These are phyloP conservation scores for Penicillium sp. DNA, from an alignment of 2,329 filamentous ascomycete species.

Conservation along the genomic window DNA sequence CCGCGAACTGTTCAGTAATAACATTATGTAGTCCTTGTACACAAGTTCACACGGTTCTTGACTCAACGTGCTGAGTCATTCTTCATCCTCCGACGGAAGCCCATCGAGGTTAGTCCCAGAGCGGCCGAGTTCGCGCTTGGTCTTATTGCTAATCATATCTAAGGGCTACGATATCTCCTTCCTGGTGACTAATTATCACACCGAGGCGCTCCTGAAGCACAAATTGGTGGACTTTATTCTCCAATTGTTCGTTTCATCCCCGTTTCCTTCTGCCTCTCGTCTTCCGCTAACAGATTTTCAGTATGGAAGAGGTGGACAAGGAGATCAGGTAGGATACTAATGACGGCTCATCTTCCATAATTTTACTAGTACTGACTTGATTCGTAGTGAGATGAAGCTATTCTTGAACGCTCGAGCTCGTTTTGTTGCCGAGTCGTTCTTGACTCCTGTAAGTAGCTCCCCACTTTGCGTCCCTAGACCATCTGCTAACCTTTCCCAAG, in stretches of 20 bases:
- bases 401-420: constrained; percentile 95
- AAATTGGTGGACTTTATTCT: constrained; percentile 99
- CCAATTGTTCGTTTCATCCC: constrained; percentile 58
- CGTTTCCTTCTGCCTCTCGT: not conserved
- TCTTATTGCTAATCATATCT: not conserved
- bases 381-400: constrained; percentile 91
- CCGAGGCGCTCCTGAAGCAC: constrained; percentile 97
- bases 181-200: constrained; percentile 97
- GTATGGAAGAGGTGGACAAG: constrained; percentile 98
- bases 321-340: constrained; percentile 60
- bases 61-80: constrained; percentile 95
- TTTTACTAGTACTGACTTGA: not conserved
- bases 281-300: not conserved
- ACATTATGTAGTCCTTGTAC: constrained; percentile 64
- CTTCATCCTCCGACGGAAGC: constrained; percentile 92
- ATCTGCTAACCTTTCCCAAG: constrained; percentile 15
- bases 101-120: constrained; percentile 69
- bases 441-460: constrained; percentile 70
- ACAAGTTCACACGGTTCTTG: constrained; percentile 97
- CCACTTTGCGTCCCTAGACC: not conserved
- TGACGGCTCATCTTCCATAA: not conserved
- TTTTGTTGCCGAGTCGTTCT: constrained; percentile 97
- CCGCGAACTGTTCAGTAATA: not conserved
- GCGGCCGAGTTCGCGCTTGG: not conserved
- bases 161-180: constrained; percentile 98